A percentile compares a stretch with the other conserved stretches of the same genome.
Evolutionary conservation across 352 stramenopile genomes (phyloP).

Genomic region (Globisporangium spiculum): DNA sequence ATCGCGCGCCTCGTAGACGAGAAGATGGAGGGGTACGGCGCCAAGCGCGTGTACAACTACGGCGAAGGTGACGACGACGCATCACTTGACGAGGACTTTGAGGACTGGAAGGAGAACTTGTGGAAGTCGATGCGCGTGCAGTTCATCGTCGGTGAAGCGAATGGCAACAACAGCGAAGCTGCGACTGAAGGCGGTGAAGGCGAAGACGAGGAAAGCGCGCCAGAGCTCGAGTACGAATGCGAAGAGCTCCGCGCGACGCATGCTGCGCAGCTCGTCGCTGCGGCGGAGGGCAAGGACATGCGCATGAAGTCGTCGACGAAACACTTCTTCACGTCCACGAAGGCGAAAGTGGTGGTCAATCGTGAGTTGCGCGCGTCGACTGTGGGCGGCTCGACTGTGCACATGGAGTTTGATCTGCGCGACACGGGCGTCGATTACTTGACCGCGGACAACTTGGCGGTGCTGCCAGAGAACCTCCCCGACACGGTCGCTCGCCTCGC

Average conservation of each 20-base stretch:
- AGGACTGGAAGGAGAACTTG: slow-evolving; percentile 94
- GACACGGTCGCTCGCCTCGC: slow-evolving; percentile 84
- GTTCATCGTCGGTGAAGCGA: slow-evolving; percentile 39
- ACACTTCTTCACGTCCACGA: slow-evolving; percentile 88
- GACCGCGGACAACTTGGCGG: slow-evolving; percentile 93
- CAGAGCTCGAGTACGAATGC: slow-evolving; percentile 59
- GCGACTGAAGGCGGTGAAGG: neutral
- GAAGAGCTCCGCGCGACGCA: slow-evolving; percentile 37
- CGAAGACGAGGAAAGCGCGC: slow-evolving; percentile 26
- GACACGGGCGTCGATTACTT: slow-evolving; percentile 85
- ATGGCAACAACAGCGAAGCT: slow-evolving; percentile 18
- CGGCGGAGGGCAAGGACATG: slow-evolving; percentile 21
- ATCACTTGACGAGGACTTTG: slow-evolving; percentile 90
- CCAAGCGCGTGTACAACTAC: slow-evolving; percentile 80
- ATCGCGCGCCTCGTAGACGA: slow-evolving; percentile 93
- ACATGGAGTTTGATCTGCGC: slow-evolving; percentile 89
- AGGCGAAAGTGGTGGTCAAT: slow-evolving; percentile 85
- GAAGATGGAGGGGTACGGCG: slow-evolving; percentile 85
- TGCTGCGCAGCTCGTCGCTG: slow-evolving; percentile 14
- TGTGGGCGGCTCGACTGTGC: slow-evolving; percentile 80
- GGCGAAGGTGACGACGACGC: slow-evolving; percentile 97
- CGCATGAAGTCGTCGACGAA: slow-evolving; percentile 82
- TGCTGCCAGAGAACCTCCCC: slow-evolving; percentile 89
- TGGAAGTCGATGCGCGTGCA: slow-evolving; percentile 82
- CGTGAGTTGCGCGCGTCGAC: slow-evolving; percentile 87